Percentiles rank a stretch among this genome's conserved stretches.
phyloP scores from a whole-genome alignment of 2,329 filamentous ascomycete species.

The Aureobasidium musti region DNA sequence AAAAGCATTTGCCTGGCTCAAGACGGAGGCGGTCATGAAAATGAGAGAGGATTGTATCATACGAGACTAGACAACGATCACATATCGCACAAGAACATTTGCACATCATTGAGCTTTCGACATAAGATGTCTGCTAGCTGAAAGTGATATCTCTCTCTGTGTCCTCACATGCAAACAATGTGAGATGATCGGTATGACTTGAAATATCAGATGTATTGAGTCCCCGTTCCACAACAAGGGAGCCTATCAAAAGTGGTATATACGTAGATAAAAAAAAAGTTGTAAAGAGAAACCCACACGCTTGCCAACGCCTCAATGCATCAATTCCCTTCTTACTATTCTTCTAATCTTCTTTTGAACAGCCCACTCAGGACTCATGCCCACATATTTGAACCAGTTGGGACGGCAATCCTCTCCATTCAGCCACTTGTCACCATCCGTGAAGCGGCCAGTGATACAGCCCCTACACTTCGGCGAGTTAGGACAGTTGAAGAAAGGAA shows the following conservation, averaged over 20 bases:
- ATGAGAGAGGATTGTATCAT: not conserved
- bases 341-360: conserved; percentile 6
- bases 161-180: no score
- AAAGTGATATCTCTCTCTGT: no score
- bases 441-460: conserved; percentile 83
- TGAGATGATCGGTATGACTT: no score
- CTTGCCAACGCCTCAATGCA: conserved; percentile 13
- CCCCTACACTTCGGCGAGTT: conserved; percentile 92
- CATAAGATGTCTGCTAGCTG: not conserved
- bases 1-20: conserved; percentile 12
- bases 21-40: not conserved
- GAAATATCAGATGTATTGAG: no score
- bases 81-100: not conserved
- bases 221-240: not conserved
- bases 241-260: conserved; percentile 20
- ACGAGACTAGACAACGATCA: not conserved
- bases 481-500: conserved; percentile 98
- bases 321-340: not conserved
- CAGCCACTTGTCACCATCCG: conserved; percentile 82
- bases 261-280: not conserved
- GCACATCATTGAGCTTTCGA: not conserved
- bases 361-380: conserved; percentile 62
- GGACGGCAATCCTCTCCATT: conserved; percentile 91
- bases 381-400: conserved; percentile 95
- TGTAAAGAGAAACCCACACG: not conserved